Evolutionary conservation across 495 filamentous ascomycete species (phyloP), one percentile per base, ranked within the genome.

Genomic region (Sphaerosporella brunnea): DNA sequence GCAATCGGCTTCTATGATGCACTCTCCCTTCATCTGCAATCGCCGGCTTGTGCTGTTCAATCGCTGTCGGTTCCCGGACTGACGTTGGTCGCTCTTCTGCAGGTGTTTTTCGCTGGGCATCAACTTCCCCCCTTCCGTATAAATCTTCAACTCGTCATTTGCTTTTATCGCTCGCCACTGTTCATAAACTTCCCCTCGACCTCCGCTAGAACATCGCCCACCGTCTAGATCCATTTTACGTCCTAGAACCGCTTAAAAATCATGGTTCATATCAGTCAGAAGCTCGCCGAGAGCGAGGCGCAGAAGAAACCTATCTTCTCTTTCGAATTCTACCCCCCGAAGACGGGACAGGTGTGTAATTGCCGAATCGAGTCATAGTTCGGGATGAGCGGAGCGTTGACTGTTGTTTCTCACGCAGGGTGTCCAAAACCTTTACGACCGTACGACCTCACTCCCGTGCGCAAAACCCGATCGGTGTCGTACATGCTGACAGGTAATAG

Each of bases 271-370:
- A 87, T 99, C 71, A 80, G 74, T 47, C 80, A 92, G 51, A 95
- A 94, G 73, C 70, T 99, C 53, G 73, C 80, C 51, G 82, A 88
- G 58, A 80, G 84, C 67, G 72, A 84, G 57, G 65, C 62, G 67
- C 19, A 13, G 10, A 68, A 69, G 51, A 73, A 76, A 53, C 79
- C 86, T 39, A 84, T 82, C 46, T 93, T 95, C 72, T 96, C 92
- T 23, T 99, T 99, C 64, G 92, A 99, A 67, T 99, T 93, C 71
- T 99, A 96, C 66, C 88, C 92, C 37, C 92, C 92, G n/a, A 99
- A 99, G 68, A 99, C 92, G 0, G 88, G 90, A 1, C 82, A 85
- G 63, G 68, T 70, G 63, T 10, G 65, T 37, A 13, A n/a, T 10
- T 49, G 23, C n/a, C n/a, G n/a, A n/a, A n/a, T n/a, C n/a, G n/a